phyloP scores from a whole-genome alignment of 371 early-diverging fungal species.

The Rhizopus stolonifer region DNA sequence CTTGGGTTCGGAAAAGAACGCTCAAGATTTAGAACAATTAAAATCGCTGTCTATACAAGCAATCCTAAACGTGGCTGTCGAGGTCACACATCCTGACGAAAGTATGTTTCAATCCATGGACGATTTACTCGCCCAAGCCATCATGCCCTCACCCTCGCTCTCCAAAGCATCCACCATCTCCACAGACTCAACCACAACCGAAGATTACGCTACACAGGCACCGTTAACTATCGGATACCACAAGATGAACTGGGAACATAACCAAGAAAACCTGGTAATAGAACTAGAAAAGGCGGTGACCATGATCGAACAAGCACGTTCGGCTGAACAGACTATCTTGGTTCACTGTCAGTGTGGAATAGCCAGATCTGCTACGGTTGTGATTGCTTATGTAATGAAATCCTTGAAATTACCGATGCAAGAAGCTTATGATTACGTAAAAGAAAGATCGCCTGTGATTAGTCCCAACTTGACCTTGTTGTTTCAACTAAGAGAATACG shows the following conservation, averaged over 20 bases:
- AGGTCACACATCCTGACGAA: conserved; percentile 53
- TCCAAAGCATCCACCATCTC: conserved; percentile 36
- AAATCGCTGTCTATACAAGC: conserved; percentile 48
- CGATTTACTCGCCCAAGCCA: neutral
- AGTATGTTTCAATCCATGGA: conserved; percentile 26
- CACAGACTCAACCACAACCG: conserved; percentile 21
- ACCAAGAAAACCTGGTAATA: conserved; percentile 63
- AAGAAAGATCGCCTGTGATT: conserved; percentile 65
- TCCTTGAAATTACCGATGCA: conserved; percentile 54
- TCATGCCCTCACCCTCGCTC: conserved; percentile 33
- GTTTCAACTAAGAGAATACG: conserved; percentile 79
- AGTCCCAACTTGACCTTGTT: conserved; percentile 81
- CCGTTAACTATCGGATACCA: conserved; percentile 31
- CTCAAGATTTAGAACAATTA: conserved; percentile 45
- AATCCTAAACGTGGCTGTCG: conserved; percentile 82
- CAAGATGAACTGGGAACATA: conserved; percentile 79
- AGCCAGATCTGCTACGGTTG: conserved; percentile 83
- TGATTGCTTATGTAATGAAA: conserved; percentile 89
- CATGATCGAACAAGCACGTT: conserved; percentile 68
- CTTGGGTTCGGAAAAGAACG: conserved; percentile 70
- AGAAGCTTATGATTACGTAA: conserved; percentile 83
- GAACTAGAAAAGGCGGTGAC: conserved; percentile 69
- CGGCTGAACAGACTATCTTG: conserved; percentile 59
- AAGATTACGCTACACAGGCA: neutral
- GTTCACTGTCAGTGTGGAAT: conserved; percentile 92